These are phyloP conservation scores for Lentinula detonsa DNA, from an alignment of 768 basidiomycete species.

Conservation along the genomic window DNA sequence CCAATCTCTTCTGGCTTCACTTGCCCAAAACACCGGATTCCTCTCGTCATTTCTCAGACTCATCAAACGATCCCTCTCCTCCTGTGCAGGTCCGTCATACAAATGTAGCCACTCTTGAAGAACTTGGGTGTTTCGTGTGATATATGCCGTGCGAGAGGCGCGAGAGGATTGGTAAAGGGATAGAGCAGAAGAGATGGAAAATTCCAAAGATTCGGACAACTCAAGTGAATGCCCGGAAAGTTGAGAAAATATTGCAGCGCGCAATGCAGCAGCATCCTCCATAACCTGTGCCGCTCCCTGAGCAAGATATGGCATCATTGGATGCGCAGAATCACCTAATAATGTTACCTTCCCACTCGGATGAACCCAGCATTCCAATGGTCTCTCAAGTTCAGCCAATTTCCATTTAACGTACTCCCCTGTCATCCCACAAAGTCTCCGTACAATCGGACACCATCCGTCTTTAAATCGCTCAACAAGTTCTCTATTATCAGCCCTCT, in stretches of 20 bases:
- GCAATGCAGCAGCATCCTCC: slow-evolving; percentile 31
- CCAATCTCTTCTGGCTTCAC: neutral
- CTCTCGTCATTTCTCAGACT: slow-evolving; percentile 7
- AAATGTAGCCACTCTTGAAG: slow-evolving; percentile 12
- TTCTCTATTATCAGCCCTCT: slow-evolving; percentile 21
- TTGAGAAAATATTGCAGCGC: slow-evolving; percentile 16
- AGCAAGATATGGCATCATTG: slow-evolving; percentile 8
- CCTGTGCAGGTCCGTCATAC: slow-evolving; percentile 12
- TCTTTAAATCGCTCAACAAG: slow-evolving; percentile 25
- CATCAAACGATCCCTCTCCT: slow-evolving; percentile 15
- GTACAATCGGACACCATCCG: slow-evolving; percentile 27
- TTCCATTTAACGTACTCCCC: slow-evolving; percentile 33
- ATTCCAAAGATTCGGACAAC: slow-evolving; percentile 10
- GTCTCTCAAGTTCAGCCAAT: slow-evolving; percentile 25
- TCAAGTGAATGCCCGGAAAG: slow-evolving; percentile 8
- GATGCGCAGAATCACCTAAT: slow-evolving; percentile 30
- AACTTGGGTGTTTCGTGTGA: slow-evolving; percentile 13
- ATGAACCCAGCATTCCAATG: slow-evolving; percentile 28
- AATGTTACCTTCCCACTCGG: slow-evolving; percentile 21
- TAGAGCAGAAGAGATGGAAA: too few species aligned
- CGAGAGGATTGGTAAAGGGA: neutral
- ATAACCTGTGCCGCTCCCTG: slow-evolving; percentile 35
- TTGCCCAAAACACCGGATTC: neutral
- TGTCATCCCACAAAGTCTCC: slow-evolving; percentile 25
- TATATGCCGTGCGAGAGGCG: slow-evolving; percentile 4